Base-by-base conservation (phyloP, 2,329 filamentous ascomycete genomes). In the Neofusicoccum umdonicola region DNA sequence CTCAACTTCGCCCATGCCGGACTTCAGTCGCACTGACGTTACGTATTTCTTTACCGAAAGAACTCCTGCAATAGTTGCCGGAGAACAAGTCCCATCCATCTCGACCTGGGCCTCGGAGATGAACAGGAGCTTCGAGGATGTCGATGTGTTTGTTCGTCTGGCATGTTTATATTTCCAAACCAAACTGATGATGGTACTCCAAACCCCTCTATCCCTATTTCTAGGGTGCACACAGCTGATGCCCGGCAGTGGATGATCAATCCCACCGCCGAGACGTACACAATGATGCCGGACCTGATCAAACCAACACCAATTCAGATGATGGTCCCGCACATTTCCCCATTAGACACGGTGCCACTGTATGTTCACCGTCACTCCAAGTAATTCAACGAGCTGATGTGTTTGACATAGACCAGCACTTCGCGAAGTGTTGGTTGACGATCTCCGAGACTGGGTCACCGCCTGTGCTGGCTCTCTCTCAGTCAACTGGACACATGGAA, bases 121-220 rank as follows among this genome's bases (percentile, higher is more conserved):
- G 61, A 63, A 63, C 27, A 63, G 34, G 15, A 63, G 61, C 27
- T 63, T 63, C 15, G 61, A 63, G 4, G 61, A 63, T 15, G 50
- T 63, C 39, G 61, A 63, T n/a, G 51, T 63, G 6, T 63, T 63
- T 31, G 61, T 63, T n/a, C 61, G 61, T 22, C 37, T 63, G n/a
- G 61, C 61, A n/a, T 54, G 50, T 50, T 15, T 63, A 34, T 48
- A 63, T 34, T 63, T 63, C 9, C 61, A 63, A 11, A 56, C 61
- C n/a, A 27, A 52, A 19, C 50, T 63, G 31, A 63, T 63, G 61
- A 50, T 48, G 61, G 61, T 44, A 63, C 27, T 60, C 8, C 31
- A 22, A 12, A 4, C 56, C 37, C 42, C 42, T 47, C 15, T 44
- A 35, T 11, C 27, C 27, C 4, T 37, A 31, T 42, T 44, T 37